These are phyloP conservation scores for Ascoidea asiatica DNA, from an alignment of 805 yeast genomes.

Conservation along the genomic window DNA sequence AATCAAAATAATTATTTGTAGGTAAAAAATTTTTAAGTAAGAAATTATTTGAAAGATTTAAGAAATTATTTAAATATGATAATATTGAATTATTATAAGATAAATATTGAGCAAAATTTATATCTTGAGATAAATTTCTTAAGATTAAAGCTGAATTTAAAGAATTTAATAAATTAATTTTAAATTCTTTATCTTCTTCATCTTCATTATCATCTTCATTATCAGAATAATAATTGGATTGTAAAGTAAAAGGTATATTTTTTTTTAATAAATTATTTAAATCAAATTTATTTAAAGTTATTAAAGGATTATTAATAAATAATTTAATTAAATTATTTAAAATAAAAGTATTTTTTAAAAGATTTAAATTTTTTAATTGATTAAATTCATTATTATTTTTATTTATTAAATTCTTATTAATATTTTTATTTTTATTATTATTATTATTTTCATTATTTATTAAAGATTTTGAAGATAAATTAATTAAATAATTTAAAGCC, in stretches of 20 bases:
- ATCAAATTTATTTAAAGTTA: neutral
- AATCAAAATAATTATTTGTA: slow-evolving; percentile 14
- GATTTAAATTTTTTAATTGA: neutral
- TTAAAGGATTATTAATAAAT: slow-evolving; percentile 3
- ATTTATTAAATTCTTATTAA: too few species aligned
- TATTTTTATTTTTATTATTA: too few species aligned
- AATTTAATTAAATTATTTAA: slow-evolving; percentile 4
- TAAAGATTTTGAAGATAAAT: slow-evolving; percentile 3
- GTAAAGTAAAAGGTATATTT: neutral
- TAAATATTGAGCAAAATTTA: slow-evolving; percentile 66
- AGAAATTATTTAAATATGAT: slow-evolving; percentile 26
- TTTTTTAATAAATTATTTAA: neutral
- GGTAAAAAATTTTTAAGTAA: slow-evolving; percentile 15
- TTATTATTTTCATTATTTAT: neutral
- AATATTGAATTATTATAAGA: slow-evolving; percentile 40
- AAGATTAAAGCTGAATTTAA: slow-evolving; percentile 30
- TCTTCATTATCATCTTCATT: neutral
- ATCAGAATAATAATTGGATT: slow-evolving; percentile 2
- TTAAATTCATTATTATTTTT: too few species aligned
- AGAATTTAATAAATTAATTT: slow-evolving; percentile 2
- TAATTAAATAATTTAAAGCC: slow-evolving; percentile 8
- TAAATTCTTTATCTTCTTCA: neutral
- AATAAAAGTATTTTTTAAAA: slow-evolving; percentile 3
- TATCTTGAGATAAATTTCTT: slow-evolving; percentile 75
- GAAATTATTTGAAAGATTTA: slow-evolving; percentile 24